These are phyloP conservation scores for Colletotrichum ledebouriae DNA, from an alignment of 2,329 filamentous ascomycete species.

Conservation along the genomic window DNA sequence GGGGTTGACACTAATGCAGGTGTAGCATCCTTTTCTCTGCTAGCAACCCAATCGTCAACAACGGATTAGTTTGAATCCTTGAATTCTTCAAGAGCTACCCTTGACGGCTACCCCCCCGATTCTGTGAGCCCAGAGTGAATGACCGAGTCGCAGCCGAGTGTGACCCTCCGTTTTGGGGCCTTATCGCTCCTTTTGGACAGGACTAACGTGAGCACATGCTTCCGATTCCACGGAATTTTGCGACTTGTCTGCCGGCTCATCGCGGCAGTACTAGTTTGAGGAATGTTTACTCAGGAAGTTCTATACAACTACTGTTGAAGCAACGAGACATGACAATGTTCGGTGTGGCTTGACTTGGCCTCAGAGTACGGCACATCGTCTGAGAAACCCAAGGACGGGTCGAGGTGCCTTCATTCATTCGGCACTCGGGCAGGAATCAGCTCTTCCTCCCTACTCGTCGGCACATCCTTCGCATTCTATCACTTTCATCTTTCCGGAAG, in stretches of 20 bases:
- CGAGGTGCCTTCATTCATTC: background rate
- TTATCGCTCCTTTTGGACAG: slow-evolving; percentile 21
- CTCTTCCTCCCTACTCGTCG: background rate
- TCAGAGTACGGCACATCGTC: too few species aligned
- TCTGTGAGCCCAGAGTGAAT: slow-evolving; percentile 15
- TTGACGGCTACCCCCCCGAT: slow-evolving; percentile 16
- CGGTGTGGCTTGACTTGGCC: background rate
- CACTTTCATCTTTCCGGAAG: slow-evolving; percentile 1
- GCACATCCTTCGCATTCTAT: background rate
- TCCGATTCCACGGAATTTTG: background rate
- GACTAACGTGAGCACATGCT: slow-evolving; percentile 33
- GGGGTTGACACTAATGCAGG: slow-evolving; percentile 37
- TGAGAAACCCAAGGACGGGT: background rate
- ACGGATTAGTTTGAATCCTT: slow-evolving; percentile 1
- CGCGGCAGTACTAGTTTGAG: background rate
- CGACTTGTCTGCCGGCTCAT: background rate
- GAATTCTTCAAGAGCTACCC: slow-evolving; percentile 20
- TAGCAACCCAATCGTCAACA: background rate
- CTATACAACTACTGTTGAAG: background rate
- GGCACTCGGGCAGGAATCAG: background rate
- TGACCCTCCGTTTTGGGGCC: slow-evolving; percentile 23
- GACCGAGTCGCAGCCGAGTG: slow-evolving; percentile 38
- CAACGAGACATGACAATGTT: background rate
- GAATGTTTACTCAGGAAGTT: background rate
- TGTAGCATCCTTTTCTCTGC: slow-evolving; percentile 19